Percentiles rank a stretch among this genome's conserved stretches.
These are phyloP conservation scores for Penicillium dipodomyicola DNA, from an alignment of 495 filamentous ascomycete species.

Conservation along the genomic window DNA sequence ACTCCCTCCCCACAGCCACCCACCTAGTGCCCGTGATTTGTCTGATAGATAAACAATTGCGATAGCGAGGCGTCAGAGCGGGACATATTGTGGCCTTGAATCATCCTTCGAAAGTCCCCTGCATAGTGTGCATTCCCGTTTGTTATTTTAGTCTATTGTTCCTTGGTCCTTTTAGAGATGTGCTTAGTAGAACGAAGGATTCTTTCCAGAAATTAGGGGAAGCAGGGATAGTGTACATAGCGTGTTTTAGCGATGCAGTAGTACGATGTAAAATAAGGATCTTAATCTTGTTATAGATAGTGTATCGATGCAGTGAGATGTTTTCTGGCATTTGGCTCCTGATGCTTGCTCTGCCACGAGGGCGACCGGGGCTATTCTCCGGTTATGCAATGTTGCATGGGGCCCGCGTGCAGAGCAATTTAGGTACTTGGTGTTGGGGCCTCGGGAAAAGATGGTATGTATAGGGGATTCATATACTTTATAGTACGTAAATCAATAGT, in stretches of 20 bases:
- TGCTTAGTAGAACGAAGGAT: background rate
- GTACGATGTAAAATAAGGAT: background rate
- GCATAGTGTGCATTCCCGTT: background rate
- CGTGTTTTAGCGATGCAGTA: conserved; percentile 7
- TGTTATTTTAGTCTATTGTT: background rate
- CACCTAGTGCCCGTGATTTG: background rate
- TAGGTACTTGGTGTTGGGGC: background rate
- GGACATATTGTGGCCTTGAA: background rate
- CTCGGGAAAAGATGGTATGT: too few relatives aligned
- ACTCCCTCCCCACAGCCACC: background rate
- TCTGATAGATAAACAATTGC: conserved; percentile 1
- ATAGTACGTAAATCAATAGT: background rate
- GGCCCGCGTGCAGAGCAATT: background rate
- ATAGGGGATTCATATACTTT: background rate
- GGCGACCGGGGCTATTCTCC: conserved; percentile 4
- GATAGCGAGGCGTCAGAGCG: conserved; percentile 3
- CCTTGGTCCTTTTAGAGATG: conserved; percentile 2
- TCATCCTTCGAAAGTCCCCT: background rate
- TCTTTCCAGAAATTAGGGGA: conserved; percentile 3
- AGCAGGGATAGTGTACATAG: background rate
- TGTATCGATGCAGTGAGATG: background rate
- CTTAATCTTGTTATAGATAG: background rate
- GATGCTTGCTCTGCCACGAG: conserved; percentile 9
- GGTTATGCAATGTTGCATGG: conserved; percentile 1
- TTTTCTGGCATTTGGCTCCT: background rate